Conservation (phyloP, 352 stramenopile genomes). For the Pythium brachiatum region DNA sequence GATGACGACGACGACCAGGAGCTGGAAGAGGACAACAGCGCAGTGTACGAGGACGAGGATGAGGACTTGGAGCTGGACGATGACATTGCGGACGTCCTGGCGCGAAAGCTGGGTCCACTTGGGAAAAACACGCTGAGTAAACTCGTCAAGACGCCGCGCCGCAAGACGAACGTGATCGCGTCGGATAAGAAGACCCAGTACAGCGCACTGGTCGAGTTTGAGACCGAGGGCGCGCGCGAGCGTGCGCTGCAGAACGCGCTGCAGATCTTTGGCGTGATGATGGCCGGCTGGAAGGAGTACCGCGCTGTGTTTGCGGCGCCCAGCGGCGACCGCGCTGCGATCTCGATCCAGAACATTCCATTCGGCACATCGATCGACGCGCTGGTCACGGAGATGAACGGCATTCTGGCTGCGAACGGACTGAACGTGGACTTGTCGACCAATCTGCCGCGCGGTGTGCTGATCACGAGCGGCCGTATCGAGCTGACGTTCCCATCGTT, state of each 20-base stretch:
- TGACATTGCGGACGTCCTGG: constrained; percentile 5
- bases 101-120: constrained; percentile 15
- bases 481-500: constrained; percentile 76
- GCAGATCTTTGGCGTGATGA: constrained; percentile 89
- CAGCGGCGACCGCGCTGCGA: constrained; percentile 41
- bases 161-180: constrained; percentile 71
- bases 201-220: constrained; percentile 80
- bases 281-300: constrained; percentile 80
- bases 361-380: constrained; percentile 65
- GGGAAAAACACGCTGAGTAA: constrained; percentile 24
- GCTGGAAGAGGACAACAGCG: background rate
- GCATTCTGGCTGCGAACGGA: constrained; percentile 37
- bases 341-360: constrained; percentile 77
- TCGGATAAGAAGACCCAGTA: constrained; percentile 69
- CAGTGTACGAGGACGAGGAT: constrained; percentile 5
- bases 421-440: constrained; percentile 51
- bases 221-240: constrained; percentile 36
- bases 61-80: constrained; percentile 11
- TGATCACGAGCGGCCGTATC: constrained; percentile 74
- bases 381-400: constrained; percentile 61
- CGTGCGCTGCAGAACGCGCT: constrained; percentile 70
- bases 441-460: constrained; percentile 54
- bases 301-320: constrained; percentile 71
- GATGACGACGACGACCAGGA: background rate
- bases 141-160: constrained; percentile 41